Percentiles rank a stretch among this genome's conserved stretches.
phyloP scores from a whole-genome alignment of 2,329 filamentous ascomycete species.

The Paraphoma chrysanthemicola region DNA sequence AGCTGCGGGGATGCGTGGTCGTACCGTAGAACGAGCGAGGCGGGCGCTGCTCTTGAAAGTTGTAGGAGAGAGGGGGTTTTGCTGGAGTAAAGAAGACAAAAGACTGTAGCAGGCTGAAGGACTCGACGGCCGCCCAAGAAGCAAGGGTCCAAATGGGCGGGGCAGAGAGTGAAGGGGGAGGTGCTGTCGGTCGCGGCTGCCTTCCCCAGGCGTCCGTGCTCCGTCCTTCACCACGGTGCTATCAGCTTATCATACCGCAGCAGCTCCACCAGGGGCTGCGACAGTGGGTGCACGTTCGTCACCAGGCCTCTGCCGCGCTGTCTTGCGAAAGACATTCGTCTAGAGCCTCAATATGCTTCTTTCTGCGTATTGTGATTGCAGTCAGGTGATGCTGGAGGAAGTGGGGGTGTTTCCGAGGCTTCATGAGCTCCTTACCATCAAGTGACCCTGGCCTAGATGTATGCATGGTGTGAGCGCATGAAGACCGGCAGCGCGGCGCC shows the following conservation, averaged over 20 bases:
- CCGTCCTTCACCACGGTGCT: slow-evolving; percentile 16
- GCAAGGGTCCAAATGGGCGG: slow-evolving; percentile 2
- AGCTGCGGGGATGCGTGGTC: slow-evolving; percentile 3
- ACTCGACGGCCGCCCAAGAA: neutral
- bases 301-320: too few species aligned
- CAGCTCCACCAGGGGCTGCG: slow-evolving; percentile 4
- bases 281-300: too few species aligned
- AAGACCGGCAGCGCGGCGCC: neutral
- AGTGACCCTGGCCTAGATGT: too few species aligned
- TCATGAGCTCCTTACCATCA: too few species aligned
- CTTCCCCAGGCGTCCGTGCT: slow-evolving; percentile 17
- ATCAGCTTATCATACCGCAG: slow-evolving; percentile 31
- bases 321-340: too few species aligned
- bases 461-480: too few species aligned
- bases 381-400: too few species aligned
- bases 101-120: neutral
- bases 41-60: neutral
- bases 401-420: too few species aligned
- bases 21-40: neutral
- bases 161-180: slow-evolving; percentile 11
- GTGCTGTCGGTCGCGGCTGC: slow-evolving; percentile 16
- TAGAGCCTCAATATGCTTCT: too few species aligned
- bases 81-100: neutral
- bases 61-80: neutral
- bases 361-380: too few species aligned